Conservation (phyloP, 768 basidiomycete species). For the Gymnopilus junonius region DNA sequence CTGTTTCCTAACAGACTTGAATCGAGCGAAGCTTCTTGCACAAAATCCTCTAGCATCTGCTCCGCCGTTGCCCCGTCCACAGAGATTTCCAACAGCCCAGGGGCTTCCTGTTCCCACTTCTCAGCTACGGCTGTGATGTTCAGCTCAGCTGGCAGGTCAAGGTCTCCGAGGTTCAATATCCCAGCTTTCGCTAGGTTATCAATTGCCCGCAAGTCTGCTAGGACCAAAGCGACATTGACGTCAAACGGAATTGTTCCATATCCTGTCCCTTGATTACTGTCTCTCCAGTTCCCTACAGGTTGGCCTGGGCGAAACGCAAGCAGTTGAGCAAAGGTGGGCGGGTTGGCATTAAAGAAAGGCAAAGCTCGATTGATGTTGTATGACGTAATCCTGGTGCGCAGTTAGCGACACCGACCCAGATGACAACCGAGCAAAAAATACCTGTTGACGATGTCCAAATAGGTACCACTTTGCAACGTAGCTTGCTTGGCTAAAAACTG, state of each 20-base stretch:
- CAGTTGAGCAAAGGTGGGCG: slow-evolving; percentile 32
- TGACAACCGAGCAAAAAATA: slow-evolving; percentile 2
- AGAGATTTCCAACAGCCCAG: slow-evolving; percentile 40
- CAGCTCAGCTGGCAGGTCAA: slow-evolving; percentile 14
- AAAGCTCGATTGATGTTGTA: slow-evolving; percentile 43
- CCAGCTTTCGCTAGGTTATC: slow-evolving; percentile 31
- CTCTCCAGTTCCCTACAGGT: slow-evolving; percentile 50
- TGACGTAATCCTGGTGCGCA: slow-evolving; percentile 32
- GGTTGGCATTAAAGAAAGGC: slow-evolving; percentile 37
- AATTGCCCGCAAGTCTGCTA: slow-evolving; percentile 44
- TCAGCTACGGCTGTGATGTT: slow-evolving; percentile 27
- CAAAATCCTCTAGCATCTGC: slow-evolving; percentile 37
- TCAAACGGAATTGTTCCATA: slow-evolving; percentile 49
- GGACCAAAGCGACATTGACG: slow-evolving; percentile 45
- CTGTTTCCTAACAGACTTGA: slow-evolving; percentile 27
- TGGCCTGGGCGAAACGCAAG: slow-evolving; percentile 42
- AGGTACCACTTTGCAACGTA: slow-evolving; percentile 46
- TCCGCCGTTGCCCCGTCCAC: slow-evolving; percentile 33
- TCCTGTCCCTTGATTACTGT: slow-evolving; percentile 45
- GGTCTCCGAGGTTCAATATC: slow-evolving; percentile 21
- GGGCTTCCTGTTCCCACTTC: slow-evolving; percentile 41
- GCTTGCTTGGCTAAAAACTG: slow-evolving; percentile 38
- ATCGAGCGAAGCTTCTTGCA: slow-evolving; percentile 37
- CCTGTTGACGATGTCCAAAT: slow-evolving; percentile 40
- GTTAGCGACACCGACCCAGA: neutral